These are phyloP conservation scores for Saxophila tyrrhenica DNA, from an alignment of 495 filamentous ascomycete species.

Conservation along the genomic window DNA sequence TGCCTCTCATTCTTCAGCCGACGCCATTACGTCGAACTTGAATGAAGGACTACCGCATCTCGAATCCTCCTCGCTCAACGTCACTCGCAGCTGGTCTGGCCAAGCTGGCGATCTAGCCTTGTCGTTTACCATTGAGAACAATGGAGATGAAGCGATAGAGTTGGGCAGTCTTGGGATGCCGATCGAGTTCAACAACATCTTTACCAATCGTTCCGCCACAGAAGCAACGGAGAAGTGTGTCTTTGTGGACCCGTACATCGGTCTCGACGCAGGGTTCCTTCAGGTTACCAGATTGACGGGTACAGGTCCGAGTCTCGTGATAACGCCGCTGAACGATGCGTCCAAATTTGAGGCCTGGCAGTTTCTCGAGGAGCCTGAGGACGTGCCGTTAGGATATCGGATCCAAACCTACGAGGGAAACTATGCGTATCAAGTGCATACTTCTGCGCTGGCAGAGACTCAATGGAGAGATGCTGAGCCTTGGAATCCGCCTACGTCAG, in stretches of 20 bases:
- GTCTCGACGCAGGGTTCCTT: constrained; percentile 41
- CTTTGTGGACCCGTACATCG: constrained; percentile 39
- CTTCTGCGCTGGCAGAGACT: constrained; percentile 37
- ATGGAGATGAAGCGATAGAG: constrained; percentile 29
- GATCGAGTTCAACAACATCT: constrained; percentile 46
- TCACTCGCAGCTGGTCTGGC: constrained; percentile 36
- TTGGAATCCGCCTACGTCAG: constrained; percentile 40
- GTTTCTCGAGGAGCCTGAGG: constrained; percentile 29
- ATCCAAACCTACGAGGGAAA: constrained; percentile 43
- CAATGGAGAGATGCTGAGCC: constrained; percentile 36
- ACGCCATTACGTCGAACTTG: constrained; percentile 27
- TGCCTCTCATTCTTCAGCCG: constrained; percentile 1
- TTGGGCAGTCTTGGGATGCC: constrained; percentile 43
- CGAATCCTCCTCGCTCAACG: constrained; percentile 25
- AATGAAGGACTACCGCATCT: constrained; percentile 23
- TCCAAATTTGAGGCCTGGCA: constrained; percentile 41
- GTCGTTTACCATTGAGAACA: constrained; percentile 38
- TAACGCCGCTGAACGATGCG: constrained; percentile 35
- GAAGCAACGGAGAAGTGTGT: constrained; percentile 26
- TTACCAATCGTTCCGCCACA: constrained; percentile 35
- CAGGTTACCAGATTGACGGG: constrained; percentile 36
- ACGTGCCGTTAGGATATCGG: constrained; percentile 30
- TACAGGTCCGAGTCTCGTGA: constrained; percentile 35
- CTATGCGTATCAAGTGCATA: constrained; percentile 42
- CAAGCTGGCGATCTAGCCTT: constrained; percentile 36